A percentile compares a stretch with the other conserved stretches of the same genome.
Evolutionary conservation across 768 basidiomycete species (phyloP).

Genomic region (Kwoniella shandongensis): DNA sequence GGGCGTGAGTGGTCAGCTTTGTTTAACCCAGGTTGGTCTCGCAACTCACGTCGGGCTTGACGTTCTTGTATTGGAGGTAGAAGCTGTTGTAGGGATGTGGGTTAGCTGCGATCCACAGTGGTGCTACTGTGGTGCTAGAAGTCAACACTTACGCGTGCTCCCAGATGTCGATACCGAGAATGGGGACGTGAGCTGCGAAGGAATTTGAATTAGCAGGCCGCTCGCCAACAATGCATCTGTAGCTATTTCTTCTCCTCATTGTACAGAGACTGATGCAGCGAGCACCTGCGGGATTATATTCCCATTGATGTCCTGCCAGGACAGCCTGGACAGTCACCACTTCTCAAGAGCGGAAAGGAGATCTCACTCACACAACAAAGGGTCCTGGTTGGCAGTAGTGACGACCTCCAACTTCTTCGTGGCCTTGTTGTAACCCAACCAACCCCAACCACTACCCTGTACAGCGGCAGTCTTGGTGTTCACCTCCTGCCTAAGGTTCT

Average conservation of each 20-base stretch:
- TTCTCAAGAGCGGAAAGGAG: too few relatives aligned
- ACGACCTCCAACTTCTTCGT: slow-evolving; percentile 80
- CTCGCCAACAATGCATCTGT: background rate
- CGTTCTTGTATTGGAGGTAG: slow-evolving; percentile 95
- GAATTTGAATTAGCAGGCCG: background rate
- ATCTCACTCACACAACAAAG: slow-evolving; percentile 63
- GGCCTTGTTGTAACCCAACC: slow-evolving; percentile 74
- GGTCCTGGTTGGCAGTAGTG: slow-evolving; percentile 96
- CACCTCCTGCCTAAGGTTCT: slow-evolving; percentile 73
- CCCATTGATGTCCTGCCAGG: too few relatives aligned
- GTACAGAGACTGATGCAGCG: too few relatives aligned
- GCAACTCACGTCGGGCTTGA: slow-evolving; percentile 81
- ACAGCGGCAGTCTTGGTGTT: slow-evolving; percentile 81
- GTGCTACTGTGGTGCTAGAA: too few relatives aligned
- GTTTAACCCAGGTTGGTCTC: background rate
- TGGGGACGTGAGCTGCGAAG: slow-evolving; percentile 68
- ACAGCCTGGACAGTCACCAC: too few relatives aligned
- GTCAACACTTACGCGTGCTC: slow-evolving; percentile 68
- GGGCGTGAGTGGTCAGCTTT: background rate
- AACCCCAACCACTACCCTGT: slow-evolving; percentile 95
- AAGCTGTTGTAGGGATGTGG: slow-evolving; percentile 52
- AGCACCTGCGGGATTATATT: too few relatives aligned
- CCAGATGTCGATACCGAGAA: slow-evolving; percentile 94
- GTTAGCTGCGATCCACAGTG: slow-evolving; percentile 60
- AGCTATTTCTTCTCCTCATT: too few relatives aligned